Evolutionary conservation across 1,284 basidiomycete genomes (phyloP).

Genomic region (Cutaneotrichosporon spelunceum): DNA sequence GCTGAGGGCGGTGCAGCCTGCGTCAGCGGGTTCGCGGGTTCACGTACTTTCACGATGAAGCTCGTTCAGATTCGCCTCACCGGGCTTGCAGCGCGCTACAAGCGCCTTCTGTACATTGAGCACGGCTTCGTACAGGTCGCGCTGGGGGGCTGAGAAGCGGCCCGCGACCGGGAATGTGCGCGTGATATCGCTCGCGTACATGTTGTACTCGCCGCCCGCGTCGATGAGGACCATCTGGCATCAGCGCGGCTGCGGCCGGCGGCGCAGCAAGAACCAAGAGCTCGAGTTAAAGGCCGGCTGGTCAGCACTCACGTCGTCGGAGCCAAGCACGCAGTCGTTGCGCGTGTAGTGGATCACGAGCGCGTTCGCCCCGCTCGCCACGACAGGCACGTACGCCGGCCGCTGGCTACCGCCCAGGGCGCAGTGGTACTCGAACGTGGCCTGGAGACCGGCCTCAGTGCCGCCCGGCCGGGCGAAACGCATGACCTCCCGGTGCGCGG

Average conservation of each 20-base stretch:
- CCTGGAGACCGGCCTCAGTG: constrained; percentile 70
- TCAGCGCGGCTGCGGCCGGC: too few species aligned
- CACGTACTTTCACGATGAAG: constrained; percentile 66
- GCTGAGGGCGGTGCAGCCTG: constrained; percentile 64
- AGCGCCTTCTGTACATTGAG: constrained; percentile 56
- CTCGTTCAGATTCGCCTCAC: constrained; percentile 64
- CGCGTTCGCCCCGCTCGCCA: constrained; percentile 86
- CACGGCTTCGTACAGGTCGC: constrained; percentile 74
- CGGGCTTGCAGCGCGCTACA: constrained; percentile 55
- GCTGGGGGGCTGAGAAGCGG: constrained; percentile 72
- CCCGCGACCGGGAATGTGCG: constrained; percentile 86
- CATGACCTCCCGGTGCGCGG: constrained; percentile 60
- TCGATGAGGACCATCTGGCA: constrained; percentile 71
- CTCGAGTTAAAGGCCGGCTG: too few species aligned
- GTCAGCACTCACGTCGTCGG: constrained; percentile 63
- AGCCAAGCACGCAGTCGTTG: constrained; percentile 71
- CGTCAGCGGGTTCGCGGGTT: background rate
- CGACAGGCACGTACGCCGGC: constrained; percentile 89
- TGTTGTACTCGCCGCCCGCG: constrained; percentile 86
- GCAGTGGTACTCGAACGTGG: constrained; percentile 85
- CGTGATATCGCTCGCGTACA: constrained; percentile 93
- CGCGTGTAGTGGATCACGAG: constrained; percentile 88
- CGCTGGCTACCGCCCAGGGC: constrained; percentile 73
- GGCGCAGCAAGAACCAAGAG: too few species aligned
- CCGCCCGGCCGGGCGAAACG: constrained; percentile 67